Evolutionary conservation across 2,329 filamentous ascomycete species (phyloP).

Genomic region (Aspergillus intermedius): DNA sequence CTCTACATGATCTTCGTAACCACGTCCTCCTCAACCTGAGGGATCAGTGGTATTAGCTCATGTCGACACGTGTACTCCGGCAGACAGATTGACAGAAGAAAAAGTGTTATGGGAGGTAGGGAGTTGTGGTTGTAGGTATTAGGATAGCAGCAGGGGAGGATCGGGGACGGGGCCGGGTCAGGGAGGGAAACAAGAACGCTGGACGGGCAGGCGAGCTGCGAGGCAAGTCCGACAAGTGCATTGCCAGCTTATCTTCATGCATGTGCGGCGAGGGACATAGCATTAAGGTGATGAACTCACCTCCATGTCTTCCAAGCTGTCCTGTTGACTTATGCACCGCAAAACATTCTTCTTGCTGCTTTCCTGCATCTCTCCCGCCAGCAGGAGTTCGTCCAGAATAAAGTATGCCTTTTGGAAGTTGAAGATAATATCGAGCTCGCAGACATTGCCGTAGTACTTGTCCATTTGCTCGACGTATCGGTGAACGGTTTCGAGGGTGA

Average conservation of each 20-base stretch:
- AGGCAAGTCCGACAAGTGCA: background rate
- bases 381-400: slow-evolving; percentile 90
- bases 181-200: too few species aligned
- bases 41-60: slow-evolving; percentile 33
- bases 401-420: slow-evolving; percentile 99
- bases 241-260: too few species aligned
- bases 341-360: slow-evolving; percentile 99
- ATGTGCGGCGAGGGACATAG: background rate
- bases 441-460: slow-evolving; percentile 99
- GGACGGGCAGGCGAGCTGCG: background rate
- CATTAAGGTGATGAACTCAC: slow-evolving; percentile 53
- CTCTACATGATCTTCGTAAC: slow-evolving; percentile 81
- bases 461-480: slow-evolving; percentile 99
- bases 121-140: too few species aligned
- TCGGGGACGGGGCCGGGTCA: too few species aligned
- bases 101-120: too few species aligned
- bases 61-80: background rate
- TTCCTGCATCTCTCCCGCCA: slow-evolving; percentile 96
- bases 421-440: slow-evolving; percentile 99
- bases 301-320: slow-evolving; percentile 98
- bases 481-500: slow-evolving; percentile 96
- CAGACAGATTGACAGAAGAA: background rate
- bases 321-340: slow-evolving; percentile 91
- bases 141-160: too few species aligned
- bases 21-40: slow-evolving; percentile 76